These are phyloP conservation scores for Gaertneriomyces semiglobifer DNA, from an alignment of 192 early-diverging fungal species.

Conservation along the genomic window DNA sequence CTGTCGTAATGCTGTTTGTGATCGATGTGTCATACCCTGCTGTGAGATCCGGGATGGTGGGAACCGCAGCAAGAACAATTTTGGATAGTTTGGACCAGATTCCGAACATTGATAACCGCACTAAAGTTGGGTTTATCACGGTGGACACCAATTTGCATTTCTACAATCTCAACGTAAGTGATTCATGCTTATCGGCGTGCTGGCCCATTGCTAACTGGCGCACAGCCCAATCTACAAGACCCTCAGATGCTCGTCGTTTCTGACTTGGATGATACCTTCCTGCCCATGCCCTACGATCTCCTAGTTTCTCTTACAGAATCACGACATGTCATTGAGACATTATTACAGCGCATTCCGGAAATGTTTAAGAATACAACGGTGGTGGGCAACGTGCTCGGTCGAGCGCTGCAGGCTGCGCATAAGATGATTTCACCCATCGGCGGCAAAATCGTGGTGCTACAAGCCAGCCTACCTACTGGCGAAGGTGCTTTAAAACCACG, in stretches of 20 bases:
- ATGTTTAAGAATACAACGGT: constrained; percentile 86
- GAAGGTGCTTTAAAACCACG: constrained; percentile 78
- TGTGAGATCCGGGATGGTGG: constrained; percentile 79
- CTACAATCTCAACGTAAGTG: constrained; percentile 73
- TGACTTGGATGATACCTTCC: constrained; percentile 84
- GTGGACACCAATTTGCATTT: constrained; percentile 88
- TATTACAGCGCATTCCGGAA: constrained; percentile 67
- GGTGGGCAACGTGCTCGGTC: constrained; percentile 74
- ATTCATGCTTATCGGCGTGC: not conserved
- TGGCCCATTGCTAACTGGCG: not conserved
- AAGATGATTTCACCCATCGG: constrained; percentile 79
- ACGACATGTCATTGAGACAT: constrained; percentile 63
- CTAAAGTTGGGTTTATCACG: constrained; percentile 85
- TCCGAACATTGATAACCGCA: constrained; percentile 84
- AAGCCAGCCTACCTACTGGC: constrained; percentile 79
- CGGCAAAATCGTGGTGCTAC: constrained; percentile 85
- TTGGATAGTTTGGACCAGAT: constrained; percentile 77
- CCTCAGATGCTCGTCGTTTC: constrained; percentile 93
- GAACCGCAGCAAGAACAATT: constrained; percentile 74
- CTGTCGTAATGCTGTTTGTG: constrained; percentile 87
- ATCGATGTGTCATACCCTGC: constrained; percentile 93
- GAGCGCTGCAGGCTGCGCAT: constrained; percentile 77
- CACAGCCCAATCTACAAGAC: constrained; percentile 56
- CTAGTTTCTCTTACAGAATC: constrained; percentile 85
- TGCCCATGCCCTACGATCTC: constrained; percentile 86